Conservation (phyloP, 345 rosid genomes). For the Balakata baccata region DNA sequence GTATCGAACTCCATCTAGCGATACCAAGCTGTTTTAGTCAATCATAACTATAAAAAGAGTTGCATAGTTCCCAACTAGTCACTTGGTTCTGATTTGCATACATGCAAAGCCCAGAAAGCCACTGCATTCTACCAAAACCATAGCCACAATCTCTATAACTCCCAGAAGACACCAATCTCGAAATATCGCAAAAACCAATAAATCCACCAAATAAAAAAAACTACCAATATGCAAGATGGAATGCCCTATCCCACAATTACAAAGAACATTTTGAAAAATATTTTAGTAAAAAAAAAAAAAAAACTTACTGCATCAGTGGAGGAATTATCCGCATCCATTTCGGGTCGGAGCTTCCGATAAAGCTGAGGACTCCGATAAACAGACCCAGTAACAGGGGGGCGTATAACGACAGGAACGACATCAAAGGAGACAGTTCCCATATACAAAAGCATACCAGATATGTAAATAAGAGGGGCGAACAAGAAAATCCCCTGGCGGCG, state of each 20-base stretch:
- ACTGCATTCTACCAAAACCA: slow-evolving; percentile 7
- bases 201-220: neutral
- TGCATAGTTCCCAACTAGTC: neutral
- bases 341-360: slow-evolving; percentile 73
- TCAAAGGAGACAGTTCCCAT: slow-evolving; percentile 96
- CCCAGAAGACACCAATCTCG: slow-evolving; percentile 18
- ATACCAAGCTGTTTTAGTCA: neutral
- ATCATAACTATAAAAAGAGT: neutral
- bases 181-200: slow-evolving; percentile 1
- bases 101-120: neutral
- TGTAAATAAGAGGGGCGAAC: slow-evolving; percentile 88
- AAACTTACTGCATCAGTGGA: slow-evolving; percentile 78
- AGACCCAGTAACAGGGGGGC: slow-evolving; percentile 77
- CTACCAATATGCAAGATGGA: neutral
- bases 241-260: too few relatives aligned
- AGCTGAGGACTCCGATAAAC: slow-evolving; percentile 88
- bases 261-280: too few relatives aligned
- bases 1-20: neutral
- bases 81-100: slow-evolving; percentile 1
- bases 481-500: slow-evolving; percentile 90
- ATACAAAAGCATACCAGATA: slow-evolving; percentile 88
- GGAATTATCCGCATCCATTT: slow-evolving; percentile 91
- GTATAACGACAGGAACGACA: slow-evolving; percentile 56
- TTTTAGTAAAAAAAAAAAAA: neutral
- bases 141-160: neutral